Conservation (phyloP, 2,329 filamentous ascomycete genomes). For the Paracoccidioides brasiliensis region DNA sequence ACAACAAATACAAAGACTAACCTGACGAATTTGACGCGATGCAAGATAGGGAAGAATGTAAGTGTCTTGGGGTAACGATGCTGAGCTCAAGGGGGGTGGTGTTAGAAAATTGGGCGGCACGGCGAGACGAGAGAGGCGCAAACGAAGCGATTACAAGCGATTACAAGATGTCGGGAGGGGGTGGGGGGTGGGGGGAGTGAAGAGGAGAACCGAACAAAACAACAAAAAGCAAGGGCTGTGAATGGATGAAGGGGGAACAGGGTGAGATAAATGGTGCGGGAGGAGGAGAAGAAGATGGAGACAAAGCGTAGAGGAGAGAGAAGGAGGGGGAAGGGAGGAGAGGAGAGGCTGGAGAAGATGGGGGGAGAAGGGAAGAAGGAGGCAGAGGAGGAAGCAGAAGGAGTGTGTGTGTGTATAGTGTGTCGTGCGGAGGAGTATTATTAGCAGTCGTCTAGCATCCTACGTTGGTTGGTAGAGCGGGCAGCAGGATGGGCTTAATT, state of each 20-base stretch:
- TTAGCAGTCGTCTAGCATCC: neutral
- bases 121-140: slow-evolving; percentile 6
- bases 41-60: neutral
- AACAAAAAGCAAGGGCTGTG: neutral
- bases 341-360: neutral
- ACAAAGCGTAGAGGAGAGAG: neutral
- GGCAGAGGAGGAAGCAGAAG: neutral
- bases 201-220: neutral
- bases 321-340: neutral
- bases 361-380: neutral
- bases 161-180: neutral
- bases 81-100: no score
- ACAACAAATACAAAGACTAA: neutral
- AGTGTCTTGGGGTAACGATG: neutral
- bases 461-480: neutral
- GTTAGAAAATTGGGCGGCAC: neutral
- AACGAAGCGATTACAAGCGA: slow-evolving; percentile 10
- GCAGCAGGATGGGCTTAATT: no score
- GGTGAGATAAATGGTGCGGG: neutral
- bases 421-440: neutral
- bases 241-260: neutral
- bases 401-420: neutral
- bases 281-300: neutral
- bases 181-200: no score
- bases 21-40: neutral